Percentiles rank a stretch among this genome's conserved stretches.
Conservation (phyloP, 345 rosid genomes). For the Eucalyptus polybractea region DNA sequence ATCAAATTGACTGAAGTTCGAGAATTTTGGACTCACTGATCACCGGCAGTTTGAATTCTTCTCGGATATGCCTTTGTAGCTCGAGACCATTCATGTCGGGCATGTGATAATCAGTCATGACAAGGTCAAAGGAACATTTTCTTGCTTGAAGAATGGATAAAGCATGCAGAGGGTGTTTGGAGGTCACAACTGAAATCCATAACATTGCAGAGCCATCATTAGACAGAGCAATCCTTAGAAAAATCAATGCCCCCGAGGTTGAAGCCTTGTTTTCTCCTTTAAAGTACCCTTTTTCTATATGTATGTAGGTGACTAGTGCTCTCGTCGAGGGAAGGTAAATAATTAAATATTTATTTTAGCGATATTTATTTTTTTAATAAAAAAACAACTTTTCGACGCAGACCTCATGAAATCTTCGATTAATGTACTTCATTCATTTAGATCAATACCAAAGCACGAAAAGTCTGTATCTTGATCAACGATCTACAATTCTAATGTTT, state of each 20-base stretch:
- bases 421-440: neutral
- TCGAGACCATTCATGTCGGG: conserved; percentile 57
- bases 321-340: neutral
- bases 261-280: neutral
- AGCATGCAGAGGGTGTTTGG: conserved; percentile 27
- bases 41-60: conserved; percentile 27
- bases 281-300: neutral
- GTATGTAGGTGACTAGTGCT: neutral
- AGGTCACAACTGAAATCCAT: conserved; percentile 16
- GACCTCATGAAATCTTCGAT: neutral
- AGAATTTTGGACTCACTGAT: conserved; percentile 23
- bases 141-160: conserved; percentile 21
- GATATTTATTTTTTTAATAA: neutral
- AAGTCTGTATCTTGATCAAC: neutral
- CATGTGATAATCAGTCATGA: conserved; percentile 59
- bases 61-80: conserved; percentile 19
- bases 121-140: conserved; percentile 25
- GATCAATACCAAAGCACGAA: neutral
- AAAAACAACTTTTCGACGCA: neutral
- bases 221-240: neutral
- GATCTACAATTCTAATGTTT: neutral
- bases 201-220: neutral
- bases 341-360: neutral
- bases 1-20: neutral
- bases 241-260: neutral